Conservation (phyloP, 345 rosid species). For the Noccaea bulbosa region DNA sequence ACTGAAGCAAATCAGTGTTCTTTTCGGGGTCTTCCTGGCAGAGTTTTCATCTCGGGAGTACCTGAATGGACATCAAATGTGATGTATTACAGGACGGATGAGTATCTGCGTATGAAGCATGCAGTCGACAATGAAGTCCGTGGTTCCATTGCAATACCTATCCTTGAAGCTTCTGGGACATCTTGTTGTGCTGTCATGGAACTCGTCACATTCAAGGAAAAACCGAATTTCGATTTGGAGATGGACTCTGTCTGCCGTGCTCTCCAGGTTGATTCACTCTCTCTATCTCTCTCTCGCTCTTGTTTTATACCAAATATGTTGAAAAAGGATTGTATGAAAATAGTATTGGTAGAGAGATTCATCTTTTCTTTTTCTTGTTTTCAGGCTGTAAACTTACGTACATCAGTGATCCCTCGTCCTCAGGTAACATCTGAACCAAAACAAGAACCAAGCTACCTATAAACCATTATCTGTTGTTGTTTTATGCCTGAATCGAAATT, state of each 20-base stretch:
- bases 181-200: constrained; percentile 87
- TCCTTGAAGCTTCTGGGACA: constrained; percentile 56
- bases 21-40: constrained; percentile 85
- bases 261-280: constrained; percentile 65
- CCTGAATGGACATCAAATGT: constrained; percentile 95
- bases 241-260: constrained; percentile 71
- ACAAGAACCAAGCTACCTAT: constrained; percentile 1
- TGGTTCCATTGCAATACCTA: constrained; percentile 84
- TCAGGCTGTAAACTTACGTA: constrained; percentile 88
- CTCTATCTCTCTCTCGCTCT: neutral
- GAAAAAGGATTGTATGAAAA: constrained; percentile 19
- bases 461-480: neutral
- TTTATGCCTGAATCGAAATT: constrained; percentile 19
- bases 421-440: constrained; percentile 26
- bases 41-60: constrained; percentile 80
- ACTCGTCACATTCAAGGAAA: constrained; percentile 81
- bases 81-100: constrained; percentile 61
- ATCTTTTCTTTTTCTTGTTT: constrained; percentile 42
- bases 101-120: constrained; percentile 70
- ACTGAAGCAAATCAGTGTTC: constrained; percentile 61
- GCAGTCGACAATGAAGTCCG: constrained; percentile 72
- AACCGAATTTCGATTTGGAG: constrained; percentile 73
- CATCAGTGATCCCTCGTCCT: constrained; percentile 58
- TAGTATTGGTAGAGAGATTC: constrained; percentile 21
- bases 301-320: constrained; percentile 10